A percentile compares a stretch with the other conserved stretches of the same genome.
phyloP scores from a whole-genome alignment of 2,329 filamentous ascomycete species.

The Fusarium musae region DNA sequence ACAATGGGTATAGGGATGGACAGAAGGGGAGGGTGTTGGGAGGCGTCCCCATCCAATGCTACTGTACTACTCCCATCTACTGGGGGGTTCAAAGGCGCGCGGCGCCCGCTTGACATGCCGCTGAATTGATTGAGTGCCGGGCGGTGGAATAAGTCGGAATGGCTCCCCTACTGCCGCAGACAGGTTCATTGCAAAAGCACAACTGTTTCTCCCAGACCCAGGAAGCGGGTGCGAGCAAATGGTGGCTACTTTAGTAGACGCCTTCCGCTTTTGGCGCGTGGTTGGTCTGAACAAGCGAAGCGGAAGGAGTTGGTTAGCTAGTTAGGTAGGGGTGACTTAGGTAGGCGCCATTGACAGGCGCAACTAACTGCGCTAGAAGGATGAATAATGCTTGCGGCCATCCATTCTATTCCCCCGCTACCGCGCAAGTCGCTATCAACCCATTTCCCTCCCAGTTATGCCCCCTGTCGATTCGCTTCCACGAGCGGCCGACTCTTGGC shows the following conservation, averaged over 20 bases:
- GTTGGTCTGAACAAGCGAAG: constrained; percentile 30
- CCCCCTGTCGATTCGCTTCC: constrained; percentile 10
- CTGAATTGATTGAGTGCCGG: constrained; percentile 38
- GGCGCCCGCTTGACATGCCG: constrained; percentile 41
- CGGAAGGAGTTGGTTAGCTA: constrained; percentile 16
- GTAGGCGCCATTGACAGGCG: constrained; percentile 37
- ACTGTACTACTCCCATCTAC: constrained; percentile 10
- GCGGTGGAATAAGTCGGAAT: constrained; percentile 25
- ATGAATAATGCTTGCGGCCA: constrained; percentile 31
- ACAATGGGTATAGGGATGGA: constrained; percentile 9
- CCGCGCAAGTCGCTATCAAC: constrained; percentile 30
- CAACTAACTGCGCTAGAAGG: constrained; percentile 35
- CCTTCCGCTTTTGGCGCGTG: constrained; percentile 44
- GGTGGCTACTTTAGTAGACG: constrained; percentile 19
- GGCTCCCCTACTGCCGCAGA: constrained; percentile 26
- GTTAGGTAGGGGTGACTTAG: constrained; percentile 13
- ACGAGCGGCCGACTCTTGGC: constrained; percentile 30
- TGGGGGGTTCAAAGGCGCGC: constrained; percentile 14
- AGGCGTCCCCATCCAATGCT: constrained; percentile 14
- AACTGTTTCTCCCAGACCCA: background rate
- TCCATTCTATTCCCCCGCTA: constrained; percentile 28
- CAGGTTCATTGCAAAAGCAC: constrained; percentile 6
- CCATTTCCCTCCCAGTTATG: background rate
- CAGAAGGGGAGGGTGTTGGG: constrained; percentile 13
- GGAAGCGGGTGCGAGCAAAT: constrained; percentile 36